These are phyloP conservation scores for Metschnikowia chrysomelidarum DNA, from an alignment of 805 yeast species.

Conservation along the genomic window DNA sequence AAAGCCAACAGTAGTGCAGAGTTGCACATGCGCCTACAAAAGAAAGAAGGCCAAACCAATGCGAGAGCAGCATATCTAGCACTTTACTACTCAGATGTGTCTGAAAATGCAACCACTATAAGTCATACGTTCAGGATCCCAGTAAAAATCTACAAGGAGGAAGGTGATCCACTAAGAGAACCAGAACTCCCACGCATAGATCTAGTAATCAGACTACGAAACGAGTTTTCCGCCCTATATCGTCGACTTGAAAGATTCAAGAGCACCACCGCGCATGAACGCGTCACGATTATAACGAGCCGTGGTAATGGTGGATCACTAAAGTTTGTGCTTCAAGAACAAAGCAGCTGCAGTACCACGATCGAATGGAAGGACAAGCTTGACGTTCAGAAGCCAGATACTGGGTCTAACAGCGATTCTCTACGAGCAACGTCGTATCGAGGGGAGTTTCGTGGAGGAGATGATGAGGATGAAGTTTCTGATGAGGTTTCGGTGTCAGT, in stretches of 20 bases:
- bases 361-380: slow-evolving; percentile 59
- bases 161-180: slow-evolving; percentile 51
- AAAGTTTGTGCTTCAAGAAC: slow-evolving; percentile 53
- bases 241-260: slow-evolving; percentile 66
- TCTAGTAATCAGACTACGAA: slow-evolving; percentile 51
- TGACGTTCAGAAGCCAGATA: slow-evolving; percentile 39
- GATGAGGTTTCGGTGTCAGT: slow-evolving; percentile 49
- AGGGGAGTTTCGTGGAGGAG: slow-evolving; percentile 6
- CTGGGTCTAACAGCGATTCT: slow-evolving; percentile 24
- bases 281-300: slow-evolving; percentile 50
- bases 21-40: slow-evolving; percentile 50
- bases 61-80: slow-evolving; percentile 51
- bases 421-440: slow-evolving; percentile 19
- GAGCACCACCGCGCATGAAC: slow-evolving; percentile 38
- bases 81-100: slow-evolving; percentile 50
- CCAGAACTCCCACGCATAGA: slow-evolving; percentile 60
- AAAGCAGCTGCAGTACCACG: slow-evolving; percentile 49
- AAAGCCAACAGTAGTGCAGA: slow-evolving; percentile 50
- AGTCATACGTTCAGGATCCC: slow-evolving; percentile 72
- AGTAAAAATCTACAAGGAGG: slow-evolving; percentile 57
- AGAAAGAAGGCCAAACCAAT: slow-evolving; percentile 31
- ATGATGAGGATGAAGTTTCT: slow-evolving; percentile 16
- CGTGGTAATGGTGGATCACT: slow-evolving; percentile 45
- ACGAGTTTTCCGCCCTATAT: slow-evolving; percentile 51
- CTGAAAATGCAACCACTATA: slow-evolving; percentile 43